phyloP scores from a whole-genome alignment of 768 basidiomycete species.

The Phanerodontia chrysosporium region DNA sequence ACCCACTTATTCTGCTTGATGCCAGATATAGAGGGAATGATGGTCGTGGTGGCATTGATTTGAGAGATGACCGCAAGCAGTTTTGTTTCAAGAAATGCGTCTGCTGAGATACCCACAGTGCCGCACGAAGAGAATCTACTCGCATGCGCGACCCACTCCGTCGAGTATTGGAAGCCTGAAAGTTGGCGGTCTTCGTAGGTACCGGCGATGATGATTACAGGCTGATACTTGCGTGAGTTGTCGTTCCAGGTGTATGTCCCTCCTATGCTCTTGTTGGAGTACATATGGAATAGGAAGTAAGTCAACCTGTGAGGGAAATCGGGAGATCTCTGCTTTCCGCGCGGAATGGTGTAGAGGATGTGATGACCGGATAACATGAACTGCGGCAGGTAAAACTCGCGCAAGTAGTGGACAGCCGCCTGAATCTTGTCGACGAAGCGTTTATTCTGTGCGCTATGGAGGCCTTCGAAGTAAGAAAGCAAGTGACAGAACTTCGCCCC shows the following conservation, averaged over 20 bases:
- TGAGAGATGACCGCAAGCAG: constrained; percentile 18
- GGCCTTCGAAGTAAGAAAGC: constrained; percentile 21
- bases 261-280: constrained; percentile 10
- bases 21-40: constrained; percentile 17
- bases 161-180: constrained; percentile 11
- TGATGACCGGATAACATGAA: constrained; percentile 15
- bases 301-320: constrained; percentile 13
- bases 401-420: constrained; percentile 19
- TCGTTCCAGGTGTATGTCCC: constrained; percentile 6
- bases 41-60: constrained; percentile 23
- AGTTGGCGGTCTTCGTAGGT: constrained; percentile 13
- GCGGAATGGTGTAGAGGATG: constrained; percentile 23
- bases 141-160: constrained; percentile 14
- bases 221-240: constrained; percentile 2
- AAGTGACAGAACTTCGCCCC: constrained; percentile 20
- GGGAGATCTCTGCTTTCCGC: constrained; percentile 7
- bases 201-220: constrained; percentile 22
- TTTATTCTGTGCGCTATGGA: constrained; percentile 10
- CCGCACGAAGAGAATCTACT: constrained; percentile 16
- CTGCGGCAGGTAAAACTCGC: constrained; percentile 17
- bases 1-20: constrained; percentile 13
- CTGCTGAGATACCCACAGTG: constrained; percentile 18
- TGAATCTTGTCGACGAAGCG: constrained; percentile 18
- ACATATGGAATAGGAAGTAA: constrained; percentile 14
- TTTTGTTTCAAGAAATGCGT: constrained; percentile 17